These are phyloP conservation scores for Cordyceps pruinosa DNA, from an alignment of 2,329 filamentous ascomycete species.

Conservation along the genomic window DNA sequence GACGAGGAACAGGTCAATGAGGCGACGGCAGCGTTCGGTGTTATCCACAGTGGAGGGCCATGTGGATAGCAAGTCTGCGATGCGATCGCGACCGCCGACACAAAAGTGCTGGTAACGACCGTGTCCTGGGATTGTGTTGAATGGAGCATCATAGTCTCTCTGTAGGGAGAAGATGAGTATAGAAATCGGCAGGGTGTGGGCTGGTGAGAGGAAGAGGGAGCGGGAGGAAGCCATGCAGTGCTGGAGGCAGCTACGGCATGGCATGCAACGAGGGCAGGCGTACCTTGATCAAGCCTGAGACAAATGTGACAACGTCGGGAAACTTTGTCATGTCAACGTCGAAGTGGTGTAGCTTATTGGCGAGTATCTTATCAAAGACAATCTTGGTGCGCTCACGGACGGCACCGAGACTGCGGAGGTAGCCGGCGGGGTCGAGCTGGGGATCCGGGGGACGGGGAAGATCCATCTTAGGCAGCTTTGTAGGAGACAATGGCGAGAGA, in stretches of 20 bases:
- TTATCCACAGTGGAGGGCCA: slow-evolving; percentile 64
- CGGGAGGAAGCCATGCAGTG: neutral
- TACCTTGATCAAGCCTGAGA: slow-evolving; percentile 93
- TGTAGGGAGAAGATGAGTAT: slow-evolving; percentile 19
- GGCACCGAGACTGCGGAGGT: slow-evolving; percentile 81
- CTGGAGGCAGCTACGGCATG: neutral
- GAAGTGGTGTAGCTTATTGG: slow-evolving; percentile 76
- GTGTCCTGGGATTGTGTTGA: slow-evolving; percentile 69
- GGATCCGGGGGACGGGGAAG: slow-evolving; percentile 84
- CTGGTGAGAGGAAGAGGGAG: too few relatives aligned
- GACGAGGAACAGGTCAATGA: slow-evolving; percentile 71
- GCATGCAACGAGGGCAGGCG: slow-evolving; percentile 18
- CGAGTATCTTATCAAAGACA: slow-evolving; percentile 68
- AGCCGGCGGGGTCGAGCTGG: slow-evolving; percentile 77
- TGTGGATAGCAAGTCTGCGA: slow-evolving; percentile 62
- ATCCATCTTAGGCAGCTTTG: slow-evolving; percentile 64
- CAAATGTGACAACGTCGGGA: slow-evolving; percentile 73
- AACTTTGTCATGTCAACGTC: slow-evolving; percentile 84
- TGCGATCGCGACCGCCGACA: slow-evolving; percentile 67
- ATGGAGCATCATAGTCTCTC: slow-evolving; percentile 51
- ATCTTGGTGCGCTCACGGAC: slow-evolving; percentile 74
- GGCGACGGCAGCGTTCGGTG: slow-evolving; percentile 64
- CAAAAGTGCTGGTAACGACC: slow-evolving; percentile 79
- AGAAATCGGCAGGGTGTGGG: neutral
- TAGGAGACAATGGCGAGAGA: slow-evolving; percentile 44